Base-by-base conservation (phyloP, 176 grass and related monocot genomes). In the Elaeis guineensis region DNA sequence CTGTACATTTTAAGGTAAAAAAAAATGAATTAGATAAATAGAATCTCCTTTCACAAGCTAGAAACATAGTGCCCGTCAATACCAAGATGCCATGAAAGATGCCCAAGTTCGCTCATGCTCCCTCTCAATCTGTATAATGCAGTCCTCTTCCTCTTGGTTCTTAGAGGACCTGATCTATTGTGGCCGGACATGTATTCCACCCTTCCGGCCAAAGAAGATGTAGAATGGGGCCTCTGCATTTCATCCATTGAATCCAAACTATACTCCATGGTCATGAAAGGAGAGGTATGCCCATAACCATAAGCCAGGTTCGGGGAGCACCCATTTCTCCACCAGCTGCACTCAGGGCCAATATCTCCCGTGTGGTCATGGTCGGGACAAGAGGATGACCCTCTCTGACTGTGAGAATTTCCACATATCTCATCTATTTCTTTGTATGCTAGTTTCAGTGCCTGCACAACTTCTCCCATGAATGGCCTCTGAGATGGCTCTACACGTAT, bases 391-490 rank as follows among this genome's bases (percentile, higher is more conserved):
- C 85, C 85, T 77, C 70, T 89, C 50, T 79, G 81, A 63, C 87
- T 89, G 49, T 82, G 85, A 19, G 81, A 92, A 80, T 92, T 82
- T 16, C 83, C 78, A 0, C 78, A 84, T 3, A 84, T 80, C 71
- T 88, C 93, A 30, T 89, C 88, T 15, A 60, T 50, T 21, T 89
- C 93, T 39, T 98, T 98, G 76, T 78, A 92, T 18, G 92, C 58
- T 21, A 98, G 81, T 55, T 98, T 98, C 73, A 98, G 56, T 54
- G 93, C 93, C 81, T 98, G 93, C 21, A 98, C 93, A 0, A 98
- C 93, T 82, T 98, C 93, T 23, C 93, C 93, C 93, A 98, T 98
- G 76, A 98, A 98, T 32, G 93, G 93, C 55, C 93, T 81, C 9
- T 98, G 84, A 15, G 87, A 85, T 4, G 84, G 75, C 49, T 98